Evolutionary conservation across 164 flowering plant species (phyloP), one percentile per base, ranked within the genome.

Genomic region (Taxillus chinensis): DNA sequence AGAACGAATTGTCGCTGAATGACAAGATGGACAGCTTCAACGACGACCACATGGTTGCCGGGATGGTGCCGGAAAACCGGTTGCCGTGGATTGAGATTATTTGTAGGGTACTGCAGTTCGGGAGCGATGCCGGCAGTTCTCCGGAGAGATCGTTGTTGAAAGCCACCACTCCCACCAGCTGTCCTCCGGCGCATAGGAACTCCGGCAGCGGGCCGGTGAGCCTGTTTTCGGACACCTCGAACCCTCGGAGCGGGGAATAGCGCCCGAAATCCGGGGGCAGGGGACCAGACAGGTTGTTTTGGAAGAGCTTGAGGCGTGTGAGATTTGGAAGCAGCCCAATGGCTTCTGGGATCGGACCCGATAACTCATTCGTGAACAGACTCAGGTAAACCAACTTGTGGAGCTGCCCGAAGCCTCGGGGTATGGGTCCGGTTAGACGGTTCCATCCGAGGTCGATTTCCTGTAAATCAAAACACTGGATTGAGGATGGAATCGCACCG

Each of bases 361-460:
- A 64, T 4, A 89, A 66, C 9, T 69, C 62, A 61, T 92, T 92
- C 1, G 4, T 0, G 27, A 66, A 79, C 63, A 89, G 48, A 17
- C 37, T 54, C 57, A 92, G 59, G 0, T 37, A 2, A 6, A 41
- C 27, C 72, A 89, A 50, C 1, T 69, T 69, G 43, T 64, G 37
- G 39, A 86, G 66, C 61, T 78, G 83, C 4, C 82, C 90, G 37
- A 92, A 67, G 16, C 65, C 85, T 41, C 70, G 77, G 0, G 96
- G 96, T 5, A 92, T 72, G 6, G 73, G 2, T 12, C 98, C 98
- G n/a, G 63, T 79, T 62, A 92, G 60, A 11, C 72, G 66, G 70
- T 92, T 92, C 51, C 10, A 60, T 0, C 81, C 73, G 8, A 90
- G 65, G 71, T 92, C 96, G 7, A 87, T 62, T 0, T 72, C 67